These are phyloP conservation scores for Lachnellula occidentalis DNA, from an alignment of 2,329 filamentous ascomycete genomes.

Conservation along the genomic window DNA sequence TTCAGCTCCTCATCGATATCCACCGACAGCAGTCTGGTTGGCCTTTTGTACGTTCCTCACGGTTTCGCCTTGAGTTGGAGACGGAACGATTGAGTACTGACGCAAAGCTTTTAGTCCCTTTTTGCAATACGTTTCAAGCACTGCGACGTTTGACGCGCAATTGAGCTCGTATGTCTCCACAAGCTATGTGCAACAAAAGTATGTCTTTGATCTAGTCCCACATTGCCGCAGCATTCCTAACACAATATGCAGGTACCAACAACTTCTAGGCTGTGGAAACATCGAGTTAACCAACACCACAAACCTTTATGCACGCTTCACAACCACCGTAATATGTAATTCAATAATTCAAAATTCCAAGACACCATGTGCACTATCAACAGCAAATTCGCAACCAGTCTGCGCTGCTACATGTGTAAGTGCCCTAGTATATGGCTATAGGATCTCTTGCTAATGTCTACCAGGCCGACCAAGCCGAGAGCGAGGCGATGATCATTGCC, in stretches of 20 bases:
- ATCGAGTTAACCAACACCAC: constrained; percentile 74
- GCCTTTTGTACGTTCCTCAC: constrained; percentile 54
- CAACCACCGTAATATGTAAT: constrained; percentile 88
- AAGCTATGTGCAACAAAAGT: constrained; percentile 75
- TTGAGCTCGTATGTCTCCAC: constrained; percentile 68
- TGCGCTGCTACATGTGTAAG: constrained; percentile 86
- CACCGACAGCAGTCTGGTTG: constrained; percentile 50
- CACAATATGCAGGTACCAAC: constrained; percentile 61
- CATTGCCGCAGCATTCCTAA: constrained; percentile 26
- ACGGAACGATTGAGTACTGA: constrained; percentile 14
- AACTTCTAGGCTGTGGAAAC: constrained; percentile 71
- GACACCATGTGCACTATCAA: constrained; percentile 58
- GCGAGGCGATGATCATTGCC: constrained; percentile 77
- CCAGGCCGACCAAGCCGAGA: constrained; percentile 76
- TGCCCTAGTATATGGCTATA: constrained; percentile 19
- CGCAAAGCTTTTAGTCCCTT: constrained; percentile 60
- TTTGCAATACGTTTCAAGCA: constrained; percentile 72
- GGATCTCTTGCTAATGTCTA: constrained; percentile 27
- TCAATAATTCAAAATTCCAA: constrained; percentile 88
- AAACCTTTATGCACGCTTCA: constrained; percentile 87
- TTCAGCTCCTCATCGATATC: constrained; percentile 70
- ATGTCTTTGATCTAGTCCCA: constrained; percentile 31
- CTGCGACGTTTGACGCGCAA: constrained; percentile 69
- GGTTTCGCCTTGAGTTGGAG: constrained; percentile 6
- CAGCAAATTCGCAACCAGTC: constrained; percentile 63